phyloP scores from a whole-genome alignment of 2,329 filamentous ascomycete species.

The Truncatella angustata region DNA sequence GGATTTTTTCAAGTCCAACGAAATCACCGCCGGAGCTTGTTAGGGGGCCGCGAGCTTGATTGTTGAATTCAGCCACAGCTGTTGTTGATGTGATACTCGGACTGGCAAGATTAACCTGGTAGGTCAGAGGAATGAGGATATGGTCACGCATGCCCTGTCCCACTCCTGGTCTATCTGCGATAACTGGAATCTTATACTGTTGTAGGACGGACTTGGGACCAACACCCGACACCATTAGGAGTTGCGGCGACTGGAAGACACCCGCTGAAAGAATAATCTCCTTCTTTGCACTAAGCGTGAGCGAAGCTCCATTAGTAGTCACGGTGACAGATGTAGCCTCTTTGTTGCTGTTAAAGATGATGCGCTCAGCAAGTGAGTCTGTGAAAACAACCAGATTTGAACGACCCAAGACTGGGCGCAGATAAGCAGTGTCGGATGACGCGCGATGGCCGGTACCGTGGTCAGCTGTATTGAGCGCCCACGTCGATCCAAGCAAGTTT shows the following conservation, averaged over 20 bases:
- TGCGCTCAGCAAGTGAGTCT: background rate
- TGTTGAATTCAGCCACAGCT: background rate
- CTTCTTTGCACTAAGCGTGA: background rate
- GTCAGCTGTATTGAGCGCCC: background rate
- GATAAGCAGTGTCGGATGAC: background rate
- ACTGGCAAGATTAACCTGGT: background rate
- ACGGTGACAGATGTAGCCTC: background rate
- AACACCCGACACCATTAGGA: background rate
- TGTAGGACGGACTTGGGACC: background rate
- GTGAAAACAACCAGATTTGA: background rate
- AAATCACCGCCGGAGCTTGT: background rate
- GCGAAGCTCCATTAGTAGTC: background rate
- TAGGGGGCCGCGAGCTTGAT: background rate
- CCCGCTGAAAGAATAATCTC: background rate
- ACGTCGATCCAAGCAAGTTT: background rate
- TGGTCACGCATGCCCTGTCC: background rate
- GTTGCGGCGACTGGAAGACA: background rate
- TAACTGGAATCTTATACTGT: background rate
- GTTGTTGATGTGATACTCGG: background rate
- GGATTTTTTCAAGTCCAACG: background rate
- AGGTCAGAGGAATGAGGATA: background rate
- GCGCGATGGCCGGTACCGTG: background rate
- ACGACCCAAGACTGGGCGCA: background rate
- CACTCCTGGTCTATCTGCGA: background rate
- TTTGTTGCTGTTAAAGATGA: background rate